phyloP scores from a whole-genome alignment of 805 yeast species.

The Huiozyma naganishii region DNA sequence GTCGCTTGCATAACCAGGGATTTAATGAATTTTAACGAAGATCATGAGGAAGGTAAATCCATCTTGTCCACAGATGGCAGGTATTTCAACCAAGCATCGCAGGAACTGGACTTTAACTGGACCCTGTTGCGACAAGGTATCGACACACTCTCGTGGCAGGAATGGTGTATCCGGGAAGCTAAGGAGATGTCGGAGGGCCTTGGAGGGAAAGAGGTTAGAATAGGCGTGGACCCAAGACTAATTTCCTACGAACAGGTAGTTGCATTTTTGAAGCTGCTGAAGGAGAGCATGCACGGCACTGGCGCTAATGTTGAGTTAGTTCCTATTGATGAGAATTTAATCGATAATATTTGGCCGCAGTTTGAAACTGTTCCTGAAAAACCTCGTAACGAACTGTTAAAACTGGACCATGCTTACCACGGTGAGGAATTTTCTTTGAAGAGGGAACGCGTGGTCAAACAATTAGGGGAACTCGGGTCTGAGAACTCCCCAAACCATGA shows the following conservation, averaged over 20 bases:
- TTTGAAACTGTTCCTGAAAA: conserved; percentile 57
- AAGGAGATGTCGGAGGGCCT: conserved; percentile 33
- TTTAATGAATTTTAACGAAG: conserved; percentile 30
- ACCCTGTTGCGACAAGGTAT: conserved; percentile 67
- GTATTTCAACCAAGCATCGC: conserved; percentile 82
- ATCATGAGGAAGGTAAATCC: conserved; percentile 49
- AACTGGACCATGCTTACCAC: conserved; percentile 42
- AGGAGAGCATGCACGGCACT: conserved; percentile 3
- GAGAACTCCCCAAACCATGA: neutral
- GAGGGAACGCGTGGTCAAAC: conserved; percentile 34
- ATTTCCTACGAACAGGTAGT: conserved; percentile 37
- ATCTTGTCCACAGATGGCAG: conserved; percentile 89
- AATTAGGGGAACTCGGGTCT: conserved; percentile 24
- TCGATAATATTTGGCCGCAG: conserved; percentile 63
- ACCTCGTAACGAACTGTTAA: conserved; percentile 38
- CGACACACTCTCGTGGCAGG: conserved; percentile 70
- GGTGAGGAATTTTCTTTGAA: conserved; percentile 60
- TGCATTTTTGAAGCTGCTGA: conserved; percentile 23
- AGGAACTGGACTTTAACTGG: conserved; percentile 78
- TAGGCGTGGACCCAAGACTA: conserved; percentile 79
- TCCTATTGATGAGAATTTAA: conserved; percentile 50
- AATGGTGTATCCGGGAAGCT: conserved; percentile 57
- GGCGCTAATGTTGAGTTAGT: conserved; percentile 34
- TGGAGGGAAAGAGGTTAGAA: conserved; percentile 33
- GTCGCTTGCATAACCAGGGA: conserved; percentile 67